phyloP scores from a whole-genome alignment of 495 filamentous ascomycete species.

The Penicillium soppii region DNA sequence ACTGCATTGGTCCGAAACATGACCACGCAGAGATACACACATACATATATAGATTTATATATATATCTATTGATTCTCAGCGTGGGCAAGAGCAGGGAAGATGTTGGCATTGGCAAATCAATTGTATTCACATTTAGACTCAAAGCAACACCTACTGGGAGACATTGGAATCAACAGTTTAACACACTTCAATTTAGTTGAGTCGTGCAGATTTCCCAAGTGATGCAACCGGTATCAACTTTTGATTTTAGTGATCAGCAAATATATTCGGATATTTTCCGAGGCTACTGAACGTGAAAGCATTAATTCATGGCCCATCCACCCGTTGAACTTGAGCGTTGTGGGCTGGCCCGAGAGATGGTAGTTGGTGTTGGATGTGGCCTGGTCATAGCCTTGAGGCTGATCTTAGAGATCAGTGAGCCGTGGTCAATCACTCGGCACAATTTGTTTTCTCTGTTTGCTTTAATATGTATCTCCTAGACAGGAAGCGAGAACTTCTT shows the following conservation, averaged over 20 bases:
- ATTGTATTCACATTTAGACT: not conserved
- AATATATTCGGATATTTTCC: not conserved
- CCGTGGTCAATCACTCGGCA: not conserved
- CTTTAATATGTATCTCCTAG: constrained; percentile 36
- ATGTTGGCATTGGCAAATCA: not conserved
- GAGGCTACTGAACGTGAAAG: constrained; percentile 2
- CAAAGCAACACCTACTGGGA: not conserved
- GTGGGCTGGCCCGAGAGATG: not conserved
- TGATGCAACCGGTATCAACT: not conserved
- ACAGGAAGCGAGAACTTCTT: constrained; percentile 87
- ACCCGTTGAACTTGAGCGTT: not conserved
- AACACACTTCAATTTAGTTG: too few relatives aligned
- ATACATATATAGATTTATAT: not conserved
- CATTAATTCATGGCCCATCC: constrained; percentile 17
- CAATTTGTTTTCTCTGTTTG: not conserved
- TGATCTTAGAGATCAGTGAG: not conserved
- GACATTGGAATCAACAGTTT: too few relatives aligned
- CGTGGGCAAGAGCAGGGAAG: not conserved
- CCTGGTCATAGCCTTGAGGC: not conserved
- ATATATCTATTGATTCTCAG: not conserved
- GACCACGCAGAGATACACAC: too few relatives aligned
- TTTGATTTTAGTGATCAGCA: not conserved
- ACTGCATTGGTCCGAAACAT: too few relatives aligned
- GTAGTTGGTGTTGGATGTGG: not conserved
- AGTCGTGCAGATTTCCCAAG: too few relatives aligned